Percentiles rank a stretch among this genome's conserved stretches.
Evolutionary conservation across 495 filamentous ascomycete genomes (phyloP).

Genomic region (Penicillium lividum): DNA sequence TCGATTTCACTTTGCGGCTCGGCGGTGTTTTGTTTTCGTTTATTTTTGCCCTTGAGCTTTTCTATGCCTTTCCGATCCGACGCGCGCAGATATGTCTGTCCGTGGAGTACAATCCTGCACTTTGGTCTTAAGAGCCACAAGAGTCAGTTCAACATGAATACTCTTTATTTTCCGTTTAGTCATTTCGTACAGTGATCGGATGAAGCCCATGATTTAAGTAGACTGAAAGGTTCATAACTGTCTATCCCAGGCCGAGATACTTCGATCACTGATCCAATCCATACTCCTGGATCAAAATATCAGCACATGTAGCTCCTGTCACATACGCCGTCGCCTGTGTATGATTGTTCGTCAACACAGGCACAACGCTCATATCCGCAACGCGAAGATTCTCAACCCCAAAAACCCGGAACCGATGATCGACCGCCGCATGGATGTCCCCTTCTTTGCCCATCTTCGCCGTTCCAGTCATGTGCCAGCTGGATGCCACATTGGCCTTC

Average conservation of each 20-base stretch:
- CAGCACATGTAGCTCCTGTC: slow-evolving; percentile 33
- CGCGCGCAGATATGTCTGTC: too few relatives aligned
- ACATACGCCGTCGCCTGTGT: slow-evolving; percentile 42
- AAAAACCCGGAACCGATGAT: slow-evolving; percentile 53
- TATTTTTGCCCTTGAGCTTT: neutral
- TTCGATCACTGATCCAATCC: slow-evolving; percentile 12
- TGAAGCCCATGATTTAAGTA: neutral
- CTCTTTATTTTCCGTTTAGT: neutral
- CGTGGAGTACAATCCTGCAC: neutral
- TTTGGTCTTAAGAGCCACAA: neutral
- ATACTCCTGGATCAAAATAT: slow-evolving; percentile 30
- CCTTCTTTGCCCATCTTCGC: slow-evolving; percentile 59
- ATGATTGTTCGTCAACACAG: slow-evolving; percentile 52
- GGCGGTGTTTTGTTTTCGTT: slow-evolving; percentile 19
- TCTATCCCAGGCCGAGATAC: neutral
- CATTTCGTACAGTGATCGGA: neutral
- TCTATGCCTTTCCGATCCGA: neutral
- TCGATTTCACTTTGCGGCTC: slow-evolving; percentile 7
- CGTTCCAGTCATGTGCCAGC: slow-evolving; percentile 63
- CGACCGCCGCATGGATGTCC: slow-evolving; percentile 54
- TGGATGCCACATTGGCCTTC: slow-evolving; percentile 31
- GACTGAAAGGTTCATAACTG: neutral
- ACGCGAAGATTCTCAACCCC: slow-evolving; percentile 60
- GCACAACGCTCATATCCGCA: slow-evolving; percentile 66
- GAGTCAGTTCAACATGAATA: neutral